Percentiles rank a stretch among this genome's conserved stretches.
These are phyloP conservation scores for Alternaria sp. DNA, from an alignment of 2,329 filamentous ascomycete genomes.

Conservation along the genomic window DNA sequence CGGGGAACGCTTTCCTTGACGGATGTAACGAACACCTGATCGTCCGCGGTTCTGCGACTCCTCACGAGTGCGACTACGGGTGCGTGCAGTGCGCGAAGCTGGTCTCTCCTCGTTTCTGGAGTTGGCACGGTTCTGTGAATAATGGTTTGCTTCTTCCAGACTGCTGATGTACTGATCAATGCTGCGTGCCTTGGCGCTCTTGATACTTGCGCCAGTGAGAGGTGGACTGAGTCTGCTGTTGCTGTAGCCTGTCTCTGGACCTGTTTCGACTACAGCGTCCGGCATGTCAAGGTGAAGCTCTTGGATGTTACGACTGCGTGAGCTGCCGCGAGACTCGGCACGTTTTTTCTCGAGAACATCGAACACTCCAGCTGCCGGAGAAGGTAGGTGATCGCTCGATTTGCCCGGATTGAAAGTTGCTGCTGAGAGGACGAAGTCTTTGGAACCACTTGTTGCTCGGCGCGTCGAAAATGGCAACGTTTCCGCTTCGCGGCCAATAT, in stretches of 20 bases:
- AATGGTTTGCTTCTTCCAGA: constrained; percentile 76
- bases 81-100: constrained; percentile 54
- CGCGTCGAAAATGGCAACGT: constrained; percentile 46
- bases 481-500: constrained; percentile 51
- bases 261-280: constrained; percentile 51
- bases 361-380: constrained; percentile 70
- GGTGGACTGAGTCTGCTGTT: constrained; percentile 61
- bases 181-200: constrained; percentile 67
- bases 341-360: constrained; percentile 68
- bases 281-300: constrained; percentile 63
- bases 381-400: constrained; percentile 60
- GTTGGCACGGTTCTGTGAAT: constrained; percentile 50
- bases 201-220: constrained; percentile 57
- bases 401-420: constrained; percentile 43
- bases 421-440: constrained; percentile 54
- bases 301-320: constrained; percentile 78
- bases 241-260: constrained; percentile 51
- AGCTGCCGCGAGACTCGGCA: constrained; percentile 69
- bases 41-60: constrained; percentile 74
- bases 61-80: constrained; percentile 60
- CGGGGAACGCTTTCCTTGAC: constrained; percentile 81
- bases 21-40: constrained; percentile 69
- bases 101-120: constrained; percentile 54
- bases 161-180: constrained; percentile 87
- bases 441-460: constrained; percentile 62